Conservation (phyloP, 192 early-diverging fungal species). For the Umbelopsis vinacea region DNA sequence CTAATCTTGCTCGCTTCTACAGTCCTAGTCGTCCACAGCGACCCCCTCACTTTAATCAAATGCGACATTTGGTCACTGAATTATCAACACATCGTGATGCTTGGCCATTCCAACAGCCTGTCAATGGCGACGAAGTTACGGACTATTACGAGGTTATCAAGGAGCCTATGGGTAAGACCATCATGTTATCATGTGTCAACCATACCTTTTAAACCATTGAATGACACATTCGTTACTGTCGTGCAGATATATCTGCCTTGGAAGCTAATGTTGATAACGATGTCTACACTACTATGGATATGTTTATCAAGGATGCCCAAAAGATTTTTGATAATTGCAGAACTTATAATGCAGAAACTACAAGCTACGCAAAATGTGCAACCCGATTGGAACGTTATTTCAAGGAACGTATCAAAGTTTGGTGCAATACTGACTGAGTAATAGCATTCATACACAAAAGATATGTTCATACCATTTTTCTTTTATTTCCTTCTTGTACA, state of each 20-base stretch:
- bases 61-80: slow-evolving; percentile 77
- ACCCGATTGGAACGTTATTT: slow-evolving; percentile 78
- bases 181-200: too few species aligned
- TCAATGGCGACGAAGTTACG: slow-evolving; percentile 83
- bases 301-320: slow-evolving; percentile 82
- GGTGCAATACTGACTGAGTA: slow-evolving; percentile 29
- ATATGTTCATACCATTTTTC: slow-evolving; percentile 4
- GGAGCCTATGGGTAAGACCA: slow-evolving; percentile 89
- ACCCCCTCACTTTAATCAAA: slow-evolving; percentile 64
- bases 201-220: too few species aligned
- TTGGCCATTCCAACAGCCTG: slow-evolving; percentile 96
- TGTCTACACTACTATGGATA: slow-evolving; percentile 78
- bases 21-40: slow-evolving; percentile 50
- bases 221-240: neutral
- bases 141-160: slow-evolving; percentile 97
- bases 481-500: slow-evolving; percentile 2
- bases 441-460: neutral
- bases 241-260: slow-evolving; percentile 79
- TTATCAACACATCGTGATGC: slow-evolving; percentile 76
- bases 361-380: slow-evolving; percentile 83
- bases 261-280: slow-evolving; percentile 84
- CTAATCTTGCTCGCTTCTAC: neutral
- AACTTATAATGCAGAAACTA: slow-evolving; percentile 88
- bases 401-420: slow-evolving; percentile 72
- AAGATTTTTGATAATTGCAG: slow-evolving; percentile 95